phyloP scores from a whole-genome alignment of 352 stramenopile species.

The Phytopythium delawarense region DNA sequence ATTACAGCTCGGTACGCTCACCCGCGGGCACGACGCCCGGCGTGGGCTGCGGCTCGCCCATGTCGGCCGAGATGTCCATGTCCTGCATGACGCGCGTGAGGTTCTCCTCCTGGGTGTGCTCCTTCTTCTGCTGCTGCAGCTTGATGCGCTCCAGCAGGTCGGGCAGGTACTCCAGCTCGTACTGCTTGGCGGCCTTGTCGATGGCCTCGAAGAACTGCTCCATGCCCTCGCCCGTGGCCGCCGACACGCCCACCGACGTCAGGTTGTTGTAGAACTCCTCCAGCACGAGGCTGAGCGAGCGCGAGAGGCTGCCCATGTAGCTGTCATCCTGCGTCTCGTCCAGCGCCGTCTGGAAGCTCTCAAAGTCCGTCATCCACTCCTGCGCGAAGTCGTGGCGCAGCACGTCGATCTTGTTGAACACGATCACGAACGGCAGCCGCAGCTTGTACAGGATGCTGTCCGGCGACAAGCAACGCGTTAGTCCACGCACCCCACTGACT shows the following conservation, averaged over 20 bases:
- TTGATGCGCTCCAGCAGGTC: constrained; percentile 70
- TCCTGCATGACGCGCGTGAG: constrained; percentile 76
- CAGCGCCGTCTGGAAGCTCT: constrained; percentile 96
- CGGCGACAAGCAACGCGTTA: not conserved
- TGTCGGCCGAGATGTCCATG: constrained; percentile 64
- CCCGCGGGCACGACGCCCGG: constrained; percentile 23
- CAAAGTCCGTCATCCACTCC: constrained; percentile 99
- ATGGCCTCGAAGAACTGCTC: constrained; percentile 92
- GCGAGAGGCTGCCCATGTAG: constrained; percentile 92
- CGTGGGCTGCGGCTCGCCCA: constrained; percentile 20
- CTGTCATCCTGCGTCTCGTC: constrained; percentile 88
- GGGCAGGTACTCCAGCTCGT: constrained; percentile 86
- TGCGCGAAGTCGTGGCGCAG: constrained; percentile 92
- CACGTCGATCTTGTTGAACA: constrained; percentile 99
- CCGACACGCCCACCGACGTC: constrained; percentile 91
- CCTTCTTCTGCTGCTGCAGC: constrained; percentile 44
- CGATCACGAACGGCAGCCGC: constrained; percentile 95
- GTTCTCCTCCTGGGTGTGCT: constrained; percentile 42
- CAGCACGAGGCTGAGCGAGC: constrained; percentile 87
- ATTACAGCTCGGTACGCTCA: constrained; percentile 59
- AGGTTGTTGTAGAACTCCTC: constrained; percentile 95
- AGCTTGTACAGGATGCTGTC: constrained; percentile 96
- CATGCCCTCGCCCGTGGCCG: constrained; percentile 94
- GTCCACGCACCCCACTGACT: not conserved
- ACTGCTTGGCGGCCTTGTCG: constrained; percentile 78